These are phyloP conservation scores for Tripterygium wilfordii DNA, from an alignment of 177 flowering plant genomes.

Conservation along the genomic window DNA sequence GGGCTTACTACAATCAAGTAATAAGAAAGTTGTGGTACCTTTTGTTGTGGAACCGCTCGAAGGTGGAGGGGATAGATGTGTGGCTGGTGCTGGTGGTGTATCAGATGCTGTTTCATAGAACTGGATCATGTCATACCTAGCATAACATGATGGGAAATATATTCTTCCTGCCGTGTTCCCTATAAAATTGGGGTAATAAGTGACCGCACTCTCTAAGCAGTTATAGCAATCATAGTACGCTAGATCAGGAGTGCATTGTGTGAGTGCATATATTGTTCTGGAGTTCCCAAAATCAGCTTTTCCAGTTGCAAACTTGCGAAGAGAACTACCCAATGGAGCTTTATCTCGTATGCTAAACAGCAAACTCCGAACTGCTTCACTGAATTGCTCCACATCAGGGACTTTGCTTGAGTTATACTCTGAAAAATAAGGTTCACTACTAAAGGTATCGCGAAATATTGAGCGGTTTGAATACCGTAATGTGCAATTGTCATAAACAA, in stretches of 20 bases:
- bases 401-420: background rate
- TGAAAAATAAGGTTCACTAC: conserved; percentile 12
- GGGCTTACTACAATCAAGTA: too few species aligned
- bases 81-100: too few species aligned
- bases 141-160: conserved; percentile 21
- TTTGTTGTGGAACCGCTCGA: too few species aligned
- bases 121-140: conserved; percentile 20
- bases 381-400: background rate
- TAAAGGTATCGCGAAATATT: too few species aligned
- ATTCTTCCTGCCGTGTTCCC: conserved; percentile 23
- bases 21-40: too few species aligned
- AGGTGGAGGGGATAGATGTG: background rate
- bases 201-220: background rate
- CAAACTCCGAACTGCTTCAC: conserved; percentile 2
- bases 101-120: conserved; percentile 21
- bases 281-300: background rate
- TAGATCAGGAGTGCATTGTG: conserved; percentile 36
- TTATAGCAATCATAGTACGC: conserved; percentile 16
- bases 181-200: conserved; percentile 6
- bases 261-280: conserved; percentile 14
- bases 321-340: conserved; percentile 1
- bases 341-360: background rate
- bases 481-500: conserved; percentile 25
- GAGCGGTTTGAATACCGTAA: conserved; percentile 20
- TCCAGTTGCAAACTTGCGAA: conserved; percentile 12